Percentiles rank a stretch among this genome's conserved stretches.
Evolutionary conservation across 139 green algal genomes (phyloP).

Genomic region (Chlorella ohadii): DNA sequence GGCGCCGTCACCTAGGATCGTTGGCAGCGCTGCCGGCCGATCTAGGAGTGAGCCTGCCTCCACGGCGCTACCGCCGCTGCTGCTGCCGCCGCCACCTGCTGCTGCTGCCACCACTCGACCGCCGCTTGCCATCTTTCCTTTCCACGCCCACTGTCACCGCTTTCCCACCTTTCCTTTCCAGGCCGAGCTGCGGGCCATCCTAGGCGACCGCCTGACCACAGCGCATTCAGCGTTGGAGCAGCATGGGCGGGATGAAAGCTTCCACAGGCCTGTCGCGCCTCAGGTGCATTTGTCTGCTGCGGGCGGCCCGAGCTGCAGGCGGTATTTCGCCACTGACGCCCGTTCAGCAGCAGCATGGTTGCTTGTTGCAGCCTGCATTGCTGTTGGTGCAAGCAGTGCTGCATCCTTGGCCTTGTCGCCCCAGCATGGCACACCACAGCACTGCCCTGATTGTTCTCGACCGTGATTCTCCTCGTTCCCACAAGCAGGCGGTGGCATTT

Average conservation of each 20-base stretch:
- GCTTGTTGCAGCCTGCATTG: too few relatives aligned
- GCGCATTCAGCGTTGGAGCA: constrained; percentile 40
- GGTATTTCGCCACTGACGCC: too few relatives aligned
- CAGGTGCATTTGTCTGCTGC: not conserved
- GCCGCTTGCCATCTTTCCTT: not conserved
- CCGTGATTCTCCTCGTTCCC: not conserved
- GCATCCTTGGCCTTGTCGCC: too few relatives aligned
- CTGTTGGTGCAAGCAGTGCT: too few relatives aligned
- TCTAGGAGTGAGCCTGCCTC: too few relatives aligned
- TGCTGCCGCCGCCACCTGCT: not conserved
- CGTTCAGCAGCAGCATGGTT: too few relatives aligned
- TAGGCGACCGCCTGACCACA: constrained; percentile 24
- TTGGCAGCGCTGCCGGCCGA: too few relatives aligned
- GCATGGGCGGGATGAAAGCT: constrained; percentile 64
- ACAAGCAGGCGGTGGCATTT: constrained; percentile 4
- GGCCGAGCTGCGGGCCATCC: constrained; percentile 2
- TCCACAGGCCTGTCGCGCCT: constrained; percentile 41
- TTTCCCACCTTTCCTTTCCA: not conserved
- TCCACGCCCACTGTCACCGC: not conserved
- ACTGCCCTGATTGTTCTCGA: too few relatives aligned
- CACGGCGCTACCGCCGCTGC: not conserved
- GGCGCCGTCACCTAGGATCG: too few relatives aligned
- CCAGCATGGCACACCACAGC: too few relatives aligned
- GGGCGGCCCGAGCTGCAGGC: too few relatives aligned
- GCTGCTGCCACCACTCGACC: not conserved